phyloP scores from a whole-genome alignment of 2,329 filamentous ascomycete genomes.

The Bimuria novae-zelandiae region DNA sequence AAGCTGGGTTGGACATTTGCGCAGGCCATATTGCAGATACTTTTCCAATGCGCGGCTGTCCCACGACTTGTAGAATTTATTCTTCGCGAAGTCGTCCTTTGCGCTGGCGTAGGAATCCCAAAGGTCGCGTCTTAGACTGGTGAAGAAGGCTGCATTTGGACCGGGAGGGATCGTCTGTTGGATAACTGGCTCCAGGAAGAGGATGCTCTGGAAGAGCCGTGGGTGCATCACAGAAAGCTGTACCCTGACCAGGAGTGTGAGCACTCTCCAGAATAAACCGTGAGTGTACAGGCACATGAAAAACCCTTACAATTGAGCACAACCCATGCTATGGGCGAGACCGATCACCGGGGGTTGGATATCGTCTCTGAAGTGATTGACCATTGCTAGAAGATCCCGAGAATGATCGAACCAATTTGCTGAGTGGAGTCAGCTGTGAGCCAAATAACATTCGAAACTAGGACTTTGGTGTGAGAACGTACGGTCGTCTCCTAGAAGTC shows the following conservation, averaged over 20 bases:
- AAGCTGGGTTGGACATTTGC: not conserved
- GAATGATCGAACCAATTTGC: conserved; percentile 25
- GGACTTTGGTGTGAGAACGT: no score
- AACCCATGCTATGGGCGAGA: conserved; percentile 25
- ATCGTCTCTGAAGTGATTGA: conserved; percentile 21
- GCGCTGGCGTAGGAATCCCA: conserved; percentile 22
- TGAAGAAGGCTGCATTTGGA: conserved; percentile 23
- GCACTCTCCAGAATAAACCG: not conserved
- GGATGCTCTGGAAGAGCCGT: conserved; percentile 20
- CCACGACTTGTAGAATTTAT: conserved; percentile 17
- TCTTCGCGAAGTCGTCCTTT: conserved; percentile 14
- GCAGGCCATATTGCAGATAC: not conserved
- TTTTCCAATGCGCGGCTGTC: not conserved
- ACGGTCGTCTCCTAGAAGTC: conserved; percentile 21
- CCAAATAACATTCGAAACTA: no score
- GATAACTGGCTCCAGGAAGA: conserved; percentile 25
- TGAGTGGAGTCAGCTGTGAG: not conserved
- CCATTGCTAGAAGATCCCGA: conserved; percentile 22
- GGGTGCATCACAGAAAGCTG: conserved; percentile 22
- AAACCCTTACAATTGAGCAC: conserved; percentile 17
- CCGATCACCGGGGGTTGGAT: conserved; percentile 25
- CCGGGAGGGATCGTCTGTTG: conserved; percentile 17
- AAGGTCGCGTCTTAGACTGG: conserved; percentile 11
- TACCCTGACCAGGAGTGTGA: conserved; percentile 2
- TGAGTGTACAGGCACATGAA: not conserved